Conservation (phyloP, 345 rosid genomes). For the Boechera divaricarpa region DNA sequence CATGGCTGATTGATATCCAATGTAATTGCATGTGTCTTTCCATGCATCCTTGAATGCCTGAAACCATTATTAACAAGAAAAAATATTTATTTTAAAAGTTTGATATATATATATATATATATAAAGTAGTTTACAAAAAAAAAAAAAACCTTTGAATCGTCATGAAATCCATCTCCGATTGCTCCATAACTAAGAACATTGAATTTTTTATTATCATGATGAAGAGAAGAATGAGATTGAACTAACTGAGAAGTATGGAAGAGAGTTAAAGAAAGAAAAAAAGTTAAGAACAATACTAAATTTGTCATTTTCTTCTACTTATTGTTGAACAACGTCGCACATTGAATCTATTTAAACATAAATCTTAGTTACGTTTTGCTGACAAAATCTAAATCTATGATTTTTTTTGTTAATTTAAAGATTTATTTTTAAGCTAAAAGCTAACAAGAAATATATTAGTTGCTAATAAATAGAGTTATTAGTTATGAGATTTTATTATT, state of each 20-base stretch:
- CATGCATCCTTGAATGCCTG: constrained; percentile 54
- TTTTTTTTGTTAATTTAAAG: neutral
- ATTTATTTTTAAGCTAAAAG: neutral
- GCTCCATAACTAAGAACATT: constrained; percentile 51
- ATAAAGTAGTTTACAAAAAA: constrained; percentile 10
- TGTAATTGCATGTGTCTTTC: constrained; percentile 46
- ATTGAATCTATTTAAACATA: neutral
- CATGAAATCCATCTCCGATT: constrained; percentile 44
- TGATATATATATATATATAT: neutral
- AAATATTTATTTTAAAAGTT: neutral
- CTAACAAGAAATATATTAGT: too few species aligned
- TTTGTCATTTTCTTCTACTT: neutral
- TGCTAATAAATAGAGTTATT: too few species aligned
- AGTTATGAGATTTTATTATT: too few species aligned
- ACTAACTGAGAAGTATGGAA: neutral
- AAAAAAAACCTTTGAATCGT: constrained; percentile 48
- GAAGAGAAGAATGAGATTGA: constrained; percentile 2
- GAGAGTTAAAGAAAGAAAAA: constrained; percentile 15
- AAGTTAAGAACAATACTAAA: neutral
- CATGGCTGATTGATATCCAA: constrained; percentile 29
- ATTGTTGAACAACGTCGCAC: neutral
- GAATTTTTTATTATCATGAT: neutral
- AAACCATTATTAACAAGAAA: neutral
- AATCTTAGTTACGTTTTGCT: neutral
- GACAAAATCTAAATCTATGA: neutral